These are phyloP conservation scores for Rhynchospora pubera DNA, from an alignment of 176 grass and related monocot genomes.

Conservation along the genomic window DNA sequence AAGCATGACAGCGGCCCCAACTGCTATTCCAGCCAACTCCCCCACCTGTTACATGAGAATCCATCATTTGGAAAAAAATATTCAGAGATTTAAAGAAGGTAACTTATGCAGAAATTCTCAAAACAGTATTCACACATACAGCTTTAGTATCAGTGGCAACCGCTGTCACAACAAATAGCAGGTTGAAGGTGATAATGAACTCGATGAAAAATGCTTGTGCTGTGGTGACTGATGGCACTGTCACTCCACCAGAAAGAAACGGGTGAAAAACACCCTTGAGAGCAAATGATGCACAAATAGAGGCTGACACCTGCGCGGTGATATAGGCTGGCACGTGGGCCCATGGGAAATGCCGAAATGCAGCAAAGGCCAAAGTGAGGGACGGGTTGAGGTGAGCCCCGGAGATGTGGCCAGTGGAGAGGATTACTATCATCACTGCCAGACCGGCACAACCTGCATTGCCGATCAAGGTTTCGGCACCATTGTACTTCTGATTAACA, in stretches of 20 bases:
- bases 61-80: background rate
- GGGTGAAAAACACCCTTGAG: constrained; percentile 97
- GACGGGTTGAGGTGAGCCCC: constrained; percentile 93
- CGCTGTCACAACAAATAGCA: constrained; percentile 93
- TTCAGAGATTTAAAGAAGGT: background rate
- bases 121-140: constrained; percentile 20
- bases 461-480: constrained; percentile 70
- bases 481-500: constrained; percentile 97
- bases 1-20: constrained; percentile 72
- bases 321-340: constrained; percentile 81
- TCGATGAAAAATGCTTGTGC: constrained; percentile 89
- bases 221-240: constrained; percentile 76
- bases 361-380: constrained; percentile 87
- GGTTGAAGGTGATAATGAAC: constrained; percentile 97
- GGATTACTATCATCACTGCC: constrained; percentile 75
- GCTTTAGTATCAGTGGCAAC: constrained; percentile 92
- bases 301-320: constrained; percentile 62
- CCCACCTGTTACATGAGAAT: constrained; percentile 41
- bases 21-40: constrained; percentile 79
- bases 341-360: constrained; percentile 95
- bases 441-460: constrained; percentile 86
- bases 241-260: constrained; percentile 92
- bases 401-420: constrained; percentile 94
- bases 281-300: constrained; percentile 81
- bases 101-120: background rate